These are phyloP conservation scores for Lactarius evosmus DNA, from an alignment of 768 basidiomycete species.

Conservation along the genomic window DNA sequence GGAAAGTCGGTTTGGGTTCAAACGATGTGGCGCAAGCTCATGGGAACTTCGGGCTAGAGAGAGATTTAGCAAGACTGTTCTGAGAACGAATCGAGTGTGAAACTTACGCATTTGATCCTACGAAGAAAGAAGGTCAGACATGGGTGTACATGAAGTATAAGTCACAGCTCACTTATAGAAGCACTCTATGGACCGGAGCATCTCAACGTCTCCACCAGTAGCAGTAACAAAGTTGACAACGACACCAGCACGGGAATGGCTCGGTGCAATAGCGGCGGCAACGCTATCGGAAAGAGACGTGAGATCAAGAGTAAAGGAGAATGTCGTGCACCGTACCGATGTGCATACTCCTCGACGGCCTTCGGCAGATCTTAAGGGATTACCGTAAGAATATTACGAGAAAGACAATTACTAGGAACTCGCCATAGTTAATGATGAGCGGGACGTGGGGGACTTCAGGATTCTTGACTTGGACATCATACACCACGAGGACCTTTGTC, in stretches of 20 bases:
- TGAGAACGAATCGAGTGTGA: neutral
- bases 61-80: constrained; percentile 27
- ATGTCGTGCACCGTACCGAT: constrained; percentile 54
- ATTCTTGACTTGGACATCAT: constrained; percentile 89
- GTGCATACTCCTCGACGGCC: constrained; percentile 96
- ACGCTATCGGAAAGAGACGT: constrained; percentile 48
- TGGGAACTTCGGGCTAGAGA: constrained; percentile 81
- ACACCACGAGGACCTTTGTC: constrained; percentile 83
- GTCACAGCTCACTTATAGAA: constrained; percentile 76
- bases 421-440: constrained; percentile 93
- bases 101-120: constrained; percentile 75
- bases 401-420: constrained; percentile 19
- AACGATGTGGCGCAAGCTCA: constrained; percentile 86
- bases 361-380: constrained; percentile 71
- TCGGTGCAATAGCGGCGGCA: constrained; percentile 82
- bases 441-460: constrained; percentile 89
- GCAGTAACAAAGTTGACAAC: constrained; percentile 97
- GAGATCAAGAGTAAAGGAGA: constrained; percentile 20
- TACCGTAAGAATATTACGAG: neutral
- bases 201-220: constrained; percentile 96
- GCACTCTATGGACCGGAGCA: constrained; percentile 97
- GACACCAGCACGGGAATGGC: constrained; percentile 82
- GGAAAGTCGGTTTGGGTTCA: constrained; percentile 44
- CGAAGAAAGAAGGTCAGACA: constrained; percentile 13
- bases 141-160: neutral